Conservation (phyloP, 179 eudicot genomes). For the Nepenthes alata region DNA sequence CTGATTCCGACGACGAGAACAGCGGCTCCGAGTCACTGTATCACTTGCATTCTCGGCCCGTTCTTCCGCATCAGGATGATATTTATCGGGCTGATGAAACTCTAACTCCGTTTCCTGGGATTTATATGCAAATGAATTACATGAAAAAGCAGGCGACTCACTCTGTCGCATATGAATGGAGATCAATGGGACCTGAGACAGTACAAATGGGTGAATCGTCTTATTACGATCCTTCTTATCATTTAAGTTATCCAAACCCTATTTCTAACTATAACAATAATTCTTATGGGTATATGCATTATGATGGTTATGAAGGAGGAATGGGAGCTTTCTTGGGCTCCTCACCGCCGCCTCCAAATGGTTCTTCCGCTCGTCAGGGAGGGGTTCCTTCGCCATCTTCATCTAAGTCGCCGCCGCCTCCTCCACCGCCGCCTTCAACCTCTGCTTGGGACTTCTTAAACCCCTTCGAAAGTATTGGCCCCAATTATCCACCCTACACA, state of each 20-base stretch:
- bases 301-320: conserved; percentile 15
- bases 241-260: conserved; percentile 22
- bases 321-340: conserved; percentile 10
- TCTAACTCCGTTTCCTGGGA: conserved; percentile 13
- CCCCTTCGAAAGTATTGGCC: conserved; percentile 38
- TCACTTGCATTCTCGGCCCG: conserved; percentile 3
- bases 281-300: conserved; percentile 16
- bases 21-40: conserved; percentile 16
- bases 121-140: conserved; percentile 44
- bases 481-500: conserved; percentile 33
- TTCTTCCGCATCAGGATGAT: neutral
- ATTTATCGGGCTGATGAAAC: conserved; percentile 9
- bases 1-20: conserved; percentile 28
- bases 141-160: conserved; percentile 57
- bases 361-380: conserved; percentile 5
- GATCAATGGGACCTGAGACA: conserved; percentile 38
- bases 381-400: conserved; percentile 19
- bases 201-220: conserved; percentile 43
- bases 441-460: conserved; percentile 56
- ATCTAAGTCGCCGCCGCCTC: conserved; percentile 37
- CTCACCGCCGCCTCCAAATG: conserved; percentile 5
- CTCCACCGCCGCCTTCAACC: conserved; percentile 39
- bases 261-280: conserved; percentile 8
- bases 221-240: conserved; percentile 18
- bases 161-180: conserved; percentile 53